Conservation (phyloP, 116 monocot species). For the Iris pallida region DNA sequence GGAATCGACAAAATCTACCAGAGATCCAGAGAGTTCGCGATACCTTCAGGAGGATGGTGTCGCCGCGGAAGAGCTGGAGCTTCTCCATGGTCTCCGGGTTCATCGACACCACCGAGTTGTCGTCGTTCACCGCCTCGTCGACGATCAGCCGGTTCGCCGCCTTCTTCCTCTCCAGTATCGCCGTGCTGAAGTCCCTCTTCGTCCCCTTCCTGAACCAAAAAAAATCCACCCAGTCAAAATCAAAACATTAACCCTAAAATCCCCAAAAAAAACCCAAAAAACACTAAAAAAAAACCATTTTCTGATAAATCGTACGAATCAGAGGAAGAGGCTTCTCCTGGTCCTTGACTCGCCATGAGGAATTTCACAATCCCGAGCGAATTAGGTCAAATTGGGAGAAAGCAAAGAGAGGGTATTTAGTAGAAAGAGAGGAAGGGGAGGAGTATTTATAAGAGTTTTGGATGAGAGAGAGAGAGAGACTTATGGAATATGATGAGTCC, state of each 20-base stretch:
- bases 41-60: slow-evolving; percentile 40
- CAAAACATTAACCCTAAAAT: slow-evolving; percentile 1
- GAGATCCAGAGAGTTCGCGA: too few relatives aligned
- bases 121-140: slow-evolving; percentile 36
- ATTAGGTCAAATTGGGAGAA: neutral
- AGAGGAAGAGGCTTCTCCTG: slow-evolving; percentile 33
- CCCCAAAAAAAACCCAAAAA: neutral
- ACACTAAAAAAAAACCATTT: neutral
- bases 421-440: neutral
- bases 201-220: slow-evolving; percentile 25
- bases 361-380: neutral
- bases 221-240: neutral
- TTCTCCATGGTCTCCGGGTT: slow-evolving; percentile 42
- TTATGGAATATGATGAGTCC: too few relatives aligned
- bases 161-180: slow-evolving; percentile 39
- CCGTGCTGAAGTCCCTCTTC: slow-evolving; percentile 36
- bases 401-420: neutral
- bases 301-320: slow-evolving; percentile 30
- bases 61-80: slow-evolving; percentile 35
- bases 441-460: slow-evolving; percentile 1
- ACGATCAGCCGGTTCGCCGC: slow-evolving; percentile 33
- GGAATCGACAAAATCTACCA: too few relatives aligned
- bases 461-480: too few relatives aligned
- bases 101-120: slow-evolving; percentile 31
- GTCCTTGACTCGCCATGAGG: slow-evolving; percentile 30